These are phyloP conservation scores for Collybia mongolica DNA, from an alignment of 768 basidiomycete genomes.

Conservation along the genomic window DNA sequence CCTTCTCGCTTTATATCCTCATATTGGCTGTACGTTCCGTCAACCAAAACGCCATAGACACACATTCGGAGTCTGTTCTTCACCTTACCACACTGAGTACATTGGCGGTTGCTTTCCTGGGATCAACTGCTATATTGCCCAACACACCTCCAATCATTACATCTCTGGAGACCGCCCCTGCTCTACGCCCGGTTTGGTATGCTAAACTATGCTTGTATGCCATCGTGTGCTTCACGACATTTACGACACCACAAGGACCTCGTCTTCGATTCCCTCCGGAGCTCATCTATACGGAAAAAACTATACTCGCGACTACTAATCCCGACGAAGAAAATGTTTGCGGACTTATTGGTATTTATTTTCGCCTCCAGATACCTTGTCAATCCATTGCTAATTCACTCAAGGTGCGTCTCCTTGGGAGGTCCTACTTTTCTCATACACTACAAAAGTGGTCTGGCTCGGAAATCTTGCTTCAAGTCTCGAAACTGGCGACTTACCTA, in stretches of 20 bases:
- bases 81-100: slow-evolving; percentile 62
- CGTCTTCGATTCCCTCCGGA: slow-evolving; percentile 71
- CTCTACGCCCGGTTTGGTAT: slow-evolving; percentile 47
- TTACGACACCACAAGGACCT: slow-evolving; percentile 74
- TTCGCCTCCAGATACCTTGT: neutral
- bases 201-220: slow-evolving; percentile 49
- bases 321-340: slow-evolving; percentile 74
- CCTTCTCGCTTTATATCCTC: slow-evolving; percentile 61
- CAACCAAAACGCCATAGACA: slow-evolving; percentile 44
- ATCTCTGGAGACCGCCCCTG: slow-evolving; percentile 16
- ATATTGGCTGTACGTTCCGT: slow-evolving; percentile 38
- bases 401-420: slow-evolving; percentile 61
- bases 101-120: slow-evolving; percentile 43
- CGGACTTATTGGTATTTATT: slow-evolving; percentile 47
- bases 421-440: slow-evolving; percentile 80
- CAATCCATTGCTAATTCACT: neutral
- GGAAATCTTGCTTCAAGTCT: slow-evolving; percentile 72
- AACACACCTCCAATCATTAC: slow-evolving; percentile 30
- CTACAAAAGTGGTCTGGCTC: slow-evolving; percentile 83
- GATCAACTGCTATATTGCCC: slow-evolving; percentile 57
- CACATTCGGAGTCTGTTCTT: slow-evolving; percentile 50
- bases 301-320: slow-evolving; percentile 56
- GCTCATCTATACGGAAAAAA: slow-evolving; percentile 73
- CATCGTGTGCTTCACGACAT: slow-evolving; percentile 33
- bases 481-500: slow-evolving; percentile 86